These are phyloP conservation scores for Anacardium occidentale DNA, from an alignment of 345 rosid species.

Conservation along the genomic window DNA sequence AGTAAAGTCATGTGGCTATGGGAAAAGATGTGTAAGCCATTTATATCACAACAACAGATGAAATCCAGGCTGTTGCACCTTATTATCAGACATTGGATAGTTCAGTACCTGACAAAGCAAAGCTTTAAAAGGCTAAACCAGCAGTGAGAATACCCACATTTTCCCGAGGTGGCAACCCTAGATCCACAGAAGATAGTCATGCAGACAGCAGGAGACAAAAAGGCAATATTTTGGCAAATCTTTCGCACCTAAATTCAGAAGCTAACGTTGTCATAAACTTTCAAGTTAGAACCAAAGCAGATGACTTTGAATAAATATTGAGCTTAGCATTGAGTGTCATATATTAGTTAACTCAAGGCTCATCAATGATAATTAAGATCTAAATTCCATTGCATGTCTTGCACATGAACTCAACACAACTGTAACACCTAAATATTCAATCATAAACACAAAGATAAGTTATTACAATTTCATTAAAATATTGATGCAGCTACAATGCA, in stretches of 20 bases:
- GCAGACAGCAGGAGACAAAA: slow-evolving; percentile 87
- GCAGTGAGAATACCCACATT: slow-evolving; percentile 78
- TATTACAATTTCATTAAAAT: too few species aligned
- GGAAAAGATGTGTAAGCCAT: background rate
- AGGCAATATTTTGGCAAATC: slow-evolving; percentile 86
- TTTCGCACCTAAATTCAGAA: slow-evolving; percentile 68
- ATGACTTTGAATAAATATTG: background rate
- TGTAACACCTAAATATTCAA: too few species aligned
- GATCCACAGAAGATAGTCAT: slow-evolving; percentile 83
- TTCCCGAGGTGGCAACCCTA: slow-evolving; percentile 94
- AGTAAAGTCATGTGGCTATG: slow-evolving; percentile 59
- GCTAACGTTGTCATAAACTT: slow-evolving; percentile 9
- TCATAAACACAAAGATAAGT: too few species aligned
- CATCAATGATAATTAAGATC: too few species aligned
- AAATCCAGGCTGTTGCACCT: background rate
- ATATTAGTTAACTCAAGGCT: background rate
- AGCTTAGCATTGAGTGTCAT: background rate
- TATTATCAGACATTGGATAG: slow-evolving; percentile 10
- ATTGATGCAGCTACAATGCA: too few species aligned
- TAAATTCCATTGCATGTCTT: too few species aligned
- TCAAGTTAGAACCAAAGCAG: background rate
- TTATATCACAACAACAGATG: background rate
- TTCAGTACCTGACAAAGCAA: slow-evolving; percentile 78
- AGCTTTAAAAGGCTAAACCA: slow-evolving; percentile 90
- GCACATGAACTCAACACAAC: too few species aligned